A percentile compares a stretch with the other conserved stretches of the same genome.
These are phyloP conservation scores for Serendipita sp. DNA, from an alignment of 768 basidiomycete species.

Conservation along the genomic window DNA sequence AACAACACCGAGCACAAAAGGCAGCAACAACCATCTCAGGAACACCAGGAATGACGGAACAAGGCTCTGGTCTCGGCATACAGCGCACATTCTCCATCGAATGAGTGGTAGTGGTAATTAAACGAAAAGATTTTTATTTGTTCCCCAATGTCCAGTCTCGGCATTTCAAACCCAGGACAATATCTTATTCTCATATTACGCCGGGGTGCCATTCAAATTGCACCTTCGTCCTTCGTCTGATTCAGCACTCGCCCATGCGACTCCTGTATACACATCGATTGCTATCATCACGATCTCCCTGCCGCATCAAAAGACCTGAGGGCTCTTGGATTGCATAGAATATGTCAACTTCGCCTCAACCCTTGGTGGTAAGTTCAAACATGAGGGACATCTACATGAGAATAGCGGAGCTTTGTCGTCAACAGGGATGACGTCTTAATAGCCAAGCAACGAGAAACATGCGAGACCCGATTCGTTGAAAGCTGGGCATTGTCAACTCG, in stretches of 20 bases:
- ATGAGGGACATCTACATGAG: no score
- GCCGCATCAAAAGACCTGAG: no score
- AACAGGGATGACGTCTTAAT: no score
- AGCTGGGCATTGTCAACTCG: no score
- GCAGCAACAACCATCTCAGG: background rate
- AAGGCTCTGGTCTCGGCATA: background rate
- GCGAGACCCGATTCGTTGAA: no score
- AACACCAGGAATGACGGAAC: background rate
- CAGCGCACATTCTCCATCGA: slow-evolving; percentile 5
- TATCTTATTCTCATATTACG: background rate
- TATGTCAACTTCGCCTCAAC: no score
- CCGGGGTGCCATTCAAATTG: background rate
- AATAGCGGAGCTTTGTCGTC: no score
- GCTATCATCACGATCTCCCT: no score
- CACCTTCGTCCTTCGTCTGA: background rate
- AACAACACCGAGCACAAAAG: slow-evolving; percentile 1
- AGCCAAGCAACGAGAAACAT: no score
- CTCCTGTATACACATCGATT: background rate
- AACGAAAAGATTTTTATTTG: background rate
- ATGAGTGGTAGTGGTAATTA: background rate
- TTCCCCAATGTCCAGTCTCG: background rate
- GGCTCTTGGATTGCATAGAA: no score
- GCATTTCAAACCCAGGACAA: background rate
- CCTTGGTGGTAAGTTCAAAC: no score
- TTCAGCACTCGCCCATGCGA: background rate